phyloP scores from a whole-genome alignment of 306 rosid species.

The Carpinus viminea region DNA sequence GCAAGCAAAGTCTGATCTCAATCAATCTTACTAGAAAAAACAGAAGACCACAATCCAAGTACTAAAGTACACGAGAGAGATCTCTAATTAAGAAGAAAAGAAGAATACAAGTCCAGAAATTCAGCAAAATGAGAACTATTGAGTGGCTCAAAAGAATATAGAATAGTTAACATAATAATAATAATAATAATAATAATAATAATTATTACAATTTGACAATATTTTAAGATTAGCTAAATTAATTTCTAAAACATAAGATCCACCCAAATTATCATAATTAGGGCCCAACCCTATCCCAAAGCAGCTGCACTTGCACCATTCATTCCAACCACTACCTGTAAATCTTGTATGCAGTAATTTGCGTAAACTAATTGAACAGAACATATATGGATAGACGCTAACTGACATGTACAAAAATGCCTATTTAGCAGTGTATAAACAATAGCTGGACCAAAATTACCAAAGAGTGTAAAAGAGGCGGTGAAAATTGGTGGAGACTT shows the following conservation, averaged over 20 bases:
- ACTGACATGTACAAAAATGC: background rate
- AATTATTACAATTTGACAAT: background rate
- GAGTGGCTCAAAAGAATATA: background rate
- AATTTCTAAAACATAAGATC: background rate
- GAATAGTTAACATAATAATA: background rate
- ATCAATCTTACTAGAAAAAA: background rate
- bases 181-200: too few species aligned
- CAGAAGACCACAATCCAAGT: too few species aligned
- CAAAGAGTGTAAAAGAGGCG: background rate
- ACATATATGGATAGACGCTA: background rate
- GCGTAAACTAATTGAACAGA: background rate
- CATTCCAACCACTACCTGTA: background rate
- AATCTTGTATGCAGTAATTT: background rate
- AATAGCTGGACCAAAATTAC: slow-evolving; percentile 5
- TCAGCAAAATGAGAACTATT: too few species aligned
- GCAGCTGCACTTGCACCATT: background rate
- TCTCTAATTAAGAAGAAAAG: too few species aligned
- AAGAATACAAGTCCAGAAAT: too few species aligned
- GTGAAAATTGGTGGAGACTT: slow-evolving; percentile 16
- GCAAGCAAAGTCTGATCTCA: background rate
- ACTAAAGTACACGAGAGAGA: too few species aligned
- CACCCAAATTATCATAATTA: background rate
- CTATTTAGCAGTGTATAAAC: background rate
- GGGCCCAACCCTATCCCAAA: background rate
- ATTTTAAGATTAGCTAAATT: background rate